A percentile compares a stretch with the other conserved stretches of the same genome.
phyloP scores from a whole-genome alignment of 164 flowering plant species.

The Magnolia kwangsiensis region DNA sequence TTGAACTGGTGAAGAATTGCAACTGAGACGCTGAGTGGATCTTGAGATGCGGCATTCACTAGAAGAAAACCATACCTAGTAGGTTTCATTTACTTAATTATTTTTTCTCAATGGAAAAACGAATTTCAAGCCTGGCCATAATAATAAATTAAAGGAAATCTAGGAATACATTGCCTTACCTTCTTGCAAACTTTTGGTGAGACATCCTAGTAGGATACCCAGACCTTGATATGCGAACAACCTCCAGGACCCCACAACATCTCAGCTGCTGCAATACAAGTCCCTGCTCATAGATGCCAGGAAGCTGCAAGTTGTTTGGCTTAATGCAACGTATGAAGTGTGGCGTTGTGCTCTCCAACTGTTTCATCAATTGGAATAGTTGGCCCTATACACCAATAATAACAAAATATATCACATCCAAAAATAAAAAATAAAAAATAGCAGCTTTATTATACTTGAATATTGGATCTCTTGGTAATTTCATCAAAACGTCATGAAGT shows the following conservation, averaged over 20 bases:
- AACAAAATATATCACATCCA: not conserved
- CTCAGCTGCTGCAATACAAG: conserved; percentile 88
- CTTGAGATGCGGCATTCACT: conserved; percentile 77
- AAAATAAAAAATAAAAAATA: not conserved
- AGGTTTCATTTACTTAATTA: not conserved
- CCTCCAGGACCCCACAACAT: conserved; percentile 98
- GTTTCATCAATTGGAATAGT: conserved; percentile 89
- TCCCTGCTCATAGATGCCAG: conserved; percentile 77
- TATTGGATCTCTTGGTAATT: not conserved
- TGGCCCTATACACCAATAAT: conserved; percentile 48
- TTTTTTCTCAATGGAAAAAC: not conserved
- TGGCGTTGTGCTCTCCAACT: conserved; percentile 85
- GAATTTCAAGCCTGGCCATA: not conserved
- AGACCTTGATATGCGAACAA: conserved; percentile 91
- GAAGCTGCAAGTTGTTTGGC: conserved; percentile 82
- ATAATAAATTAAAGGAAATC: not conserved
- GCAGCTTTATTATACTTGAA: not conserved
- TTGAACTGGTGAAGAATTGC: conserved; percentile 97
- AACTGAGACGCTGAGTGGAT: conserved; percentile 94
- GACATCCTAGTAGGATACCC: conserved; percentile 98
- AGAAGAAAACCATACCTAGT: conserved; percentile 91
- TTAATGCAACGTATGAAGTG: conserved; percentile 98
- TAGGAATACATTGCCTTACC: conserved; percentile 34
- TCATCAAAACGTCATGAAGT: not conserved
- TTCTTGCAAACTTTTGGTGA: conserved; percentile 95